phyloP scores from a whole-genome alignment of 345 rosid species.

The Euphorbia lathyris region DNA sequence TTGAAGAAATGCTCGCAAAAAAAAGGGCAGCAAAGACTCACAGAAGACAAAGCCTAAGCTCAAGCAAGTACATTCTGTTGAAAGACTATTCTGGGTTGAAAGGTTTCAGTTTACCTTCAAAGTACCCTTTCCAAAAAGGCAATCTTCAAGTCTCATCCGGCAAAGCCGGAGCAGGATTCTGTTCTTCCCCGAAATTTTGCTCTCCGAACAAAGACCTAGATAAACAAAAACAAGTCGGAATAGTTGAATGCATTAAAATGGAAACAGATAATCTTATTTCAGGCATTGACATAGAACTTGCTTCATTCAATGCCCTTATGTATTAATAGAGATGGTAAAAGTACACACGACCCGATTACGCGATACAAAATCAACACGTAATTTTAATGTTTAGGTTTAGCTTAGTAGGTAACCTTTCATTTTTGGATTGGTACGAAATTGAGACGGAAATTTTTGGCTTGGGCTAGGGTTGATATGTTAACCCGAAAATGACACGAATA shows the following conservation, averaged over 20 bases:
- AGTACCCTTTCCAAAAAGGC: background rate
- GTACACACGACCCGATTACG: no score
- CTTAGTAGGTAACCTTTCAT: no score
- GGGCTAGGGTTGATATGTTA: no score
- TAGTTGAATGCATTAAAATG: background rate
- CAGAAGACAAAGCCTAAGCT: background rate
- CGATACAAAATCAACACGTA: no score
- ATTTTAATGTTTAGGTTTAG: no score
- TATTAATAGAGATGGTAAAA: no score
- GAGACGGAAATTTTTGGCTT: no score
- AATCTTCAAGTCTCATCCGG: background rate
- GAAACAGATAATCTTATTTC: background rate
- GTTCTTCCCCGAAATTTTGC: background rate
- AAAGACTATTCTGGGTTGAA: background rate
- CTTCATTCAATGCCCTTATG: background rate
- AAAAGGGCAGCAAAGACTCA: background rate
- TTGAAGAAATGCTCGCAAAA: background rate
- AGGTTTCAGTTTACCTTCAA: background rate
- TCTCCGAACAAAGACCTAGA: no score
- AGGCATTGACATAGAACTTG: background rate
- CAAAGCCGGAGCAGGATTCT: background rate
- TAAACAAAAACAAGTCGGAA: background rate
- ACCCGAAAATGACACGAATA: no score
- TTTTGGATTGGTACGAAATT: no score
- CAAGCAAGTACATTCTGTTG: background rate